These are phyloP conservation scores for Phlebiopsis flavidoalba DNA, from an alignment of 768 basidiomycete species.

Conservation along the genomic window DNA sequence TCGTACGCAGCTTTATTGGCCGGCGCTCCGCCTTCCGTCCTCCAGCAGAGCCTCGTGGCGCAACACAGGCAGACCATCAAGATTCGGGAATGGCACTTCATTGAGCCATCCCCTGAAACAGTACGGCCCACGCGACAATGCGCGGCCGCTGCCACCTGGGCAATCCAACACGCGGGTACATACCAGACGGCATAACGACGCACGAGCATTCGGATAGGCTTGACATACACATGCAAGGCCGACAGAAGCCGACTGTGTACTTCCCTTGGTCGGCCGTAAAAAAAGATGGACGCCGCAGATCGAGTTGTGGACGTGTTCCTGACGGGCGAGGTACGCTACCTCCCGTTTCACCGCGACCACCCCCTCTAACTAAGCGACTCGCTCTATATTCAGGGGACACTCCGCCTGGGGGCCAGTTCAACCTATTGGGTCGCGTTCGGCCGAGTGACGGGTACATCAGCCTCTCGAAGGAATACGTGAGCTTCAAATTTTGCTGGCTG, in stretches of 20 bases:
- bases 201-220: conserved; percentile 44
- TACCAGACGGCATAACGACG: conserved; percentile 49
- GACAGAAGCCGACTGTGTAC: conserved; percentile 25
- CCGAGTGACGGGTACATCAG: conserved; percentile 78
- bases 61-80: conserved; percentile 91
- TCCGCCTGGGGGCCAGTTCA: conserved; percentile 91
- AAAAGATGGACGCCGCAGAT: conserved; percentile 3
- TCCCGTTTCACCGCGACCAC: neutral
- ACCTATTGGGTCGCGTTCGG: conserved; percentile 72
- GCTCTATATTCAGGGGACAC: conserved; percentile 62
- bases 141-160: conserved; percentile 45
- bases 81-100: conserved; percentile 69
- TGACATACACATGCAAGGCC: conserved; percentile 40
- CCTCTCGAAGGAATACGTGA: conserved; percentile 81
- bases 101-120: conserved; percentile 22
- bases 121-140: conserved; percentile 23
- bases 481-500: conserved; percentile 5
- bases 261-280: conserved; percentile 13
- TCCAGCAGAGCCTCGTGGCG: conserved; percentile 74
- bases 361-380: neutral
- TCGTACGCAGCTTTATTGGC: conserved; percentile 76
- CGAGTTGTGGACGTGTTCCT: conserved; percentile 59
- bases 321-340: conserved; percentile 57
- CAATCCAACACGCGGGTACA: conserved; percentile 56
- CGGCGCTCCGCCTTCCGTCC: conserved; percentile 55